phyloP scores from a whole-genome alignment of 2,329 filamentous ascomycete genomes.

The Phyllosticta citriasiana region DNA sequence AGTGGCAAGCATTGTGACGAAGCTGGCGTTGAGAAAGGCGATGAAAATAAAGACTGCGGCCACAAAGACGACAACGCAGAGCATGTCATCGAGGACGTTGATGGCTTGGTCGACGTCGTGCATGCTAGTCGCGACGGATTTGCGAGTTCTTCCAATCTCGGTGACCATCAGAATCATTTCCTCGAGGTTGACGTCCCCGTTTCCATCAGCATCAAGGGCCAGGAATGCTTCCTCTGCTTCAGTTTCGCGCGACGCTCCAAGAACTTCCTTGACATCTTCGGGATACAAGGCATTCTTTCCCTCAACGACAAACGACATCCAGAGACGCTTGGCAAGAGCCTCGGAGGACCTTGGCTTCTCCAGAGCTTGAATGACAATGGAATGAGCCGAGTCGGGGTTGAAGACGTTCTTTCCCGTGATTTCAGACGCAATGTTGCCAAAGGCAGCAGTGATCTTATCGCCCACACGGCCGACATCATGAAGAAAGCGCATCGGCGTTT shows the following conservation, averaged over 20 bases:
- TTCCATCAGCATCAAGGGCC: slow-evolving; percentile 73
- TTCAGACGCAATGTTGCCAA: slow-evolving; percentile 87
- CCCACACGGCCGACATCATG: slow-evolving; percentile 63
- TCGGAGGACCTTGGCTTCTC: slow-evolving; percentile 78
- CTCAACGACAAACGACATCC: slow-evolving; percentile 97
- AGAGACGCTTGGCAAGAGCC: slow-evolving; percentile 85
- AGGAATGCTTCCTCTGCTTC: slow-evolving; percentile 82
- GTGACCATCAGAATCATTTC: slow-evolving; percentile 87
- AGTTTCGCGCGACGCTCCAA: slow-evolving; percentile 60
- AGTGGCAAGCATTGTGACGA: slow-evolving; percentile 76
- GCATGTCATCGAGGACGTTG: slow-evolving; percentile 75
- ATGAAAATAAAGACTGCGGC: slow-evolving; percentile 78
- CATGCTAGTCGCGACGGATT: slow-evolving; percentile 86
- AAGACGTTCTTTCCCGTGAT: slow-evolving; percentile 94
- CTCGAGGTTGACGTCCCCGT: slow-evolving; percentile 88
- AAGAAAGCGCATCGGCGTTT: slow-evolving; percentile 70
- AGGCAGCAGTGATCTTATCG: slow-evolving; percentile 85
- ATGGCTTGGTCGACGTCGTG: slow-evolving; percentile 95
- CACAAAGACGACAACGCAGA: slow-evolving; percentile 71
- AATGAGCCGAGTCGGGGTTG: slow-evolving; percentile 83
- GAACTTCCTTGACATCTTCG: slow-evolving; percentile 80
- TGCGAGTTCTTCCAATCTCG: slow-evolving; percentile 75
- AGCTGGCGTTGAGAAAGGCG: slow-evolving; percentile 78
- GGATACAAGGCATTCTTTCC: slow-evolving; percentile 67
- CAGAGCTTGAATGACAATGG: slow-evolving; percentile 77